Base-by-base conservation (phyloP, 306 rosid species). In the Begonia masoniana region DNA sequence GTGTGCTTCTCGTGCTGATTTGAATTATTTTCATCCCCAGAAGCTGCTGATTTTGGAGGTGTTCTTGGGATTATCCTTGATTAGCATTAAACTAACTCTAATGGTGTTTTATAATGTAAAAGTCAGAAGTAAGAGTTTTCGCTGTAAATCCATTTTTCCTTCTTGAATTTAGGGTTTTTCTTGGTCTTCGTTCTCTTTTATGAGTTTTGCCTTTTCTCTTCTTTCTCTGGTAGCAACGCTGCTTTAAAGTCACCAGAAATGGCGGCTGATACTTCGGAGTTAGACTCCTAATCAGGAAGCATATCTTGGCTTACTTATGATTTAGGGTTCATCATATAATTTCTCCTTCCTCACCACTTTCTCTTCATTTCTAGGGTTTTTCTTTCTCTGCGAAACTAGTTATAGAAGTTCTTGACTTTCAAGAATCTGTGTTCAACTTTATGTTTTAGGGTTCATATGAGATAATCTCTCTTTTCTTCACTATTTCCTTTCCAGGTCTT, bases 261-360 rank as follows among this genome's bases (percentile, higher is more conserved):
- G 76, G 70, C 79, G 96, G 99, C 96, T 83, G 68, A 92, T 59
- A 88, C 94, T 78, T 83, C 99, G 96, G 99, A 67, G 71, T 54
- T 62, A 68, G 76, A 81, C 72, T 81, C 94, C 99, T 71, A 59
- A 47, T 36, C 59, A 68, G 86, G 93, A 71, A 86, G 64, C 96
- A 86, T 77, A 81, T 79, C 79, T 81, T 80, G 64, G 49, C 64
- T 60, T 60, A 31, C 39, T 31, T 15, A 15, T 26, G 42, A 50
- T 49, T 50, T 43, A 51, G 21, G 21, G 42, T 60, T 43, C 43
- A 53, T 3, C 13, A 12, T 39, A 35, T 52, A 15, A 48, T 17
- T 43, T 59, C 63, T 59, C 54, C 16, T 43, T 47, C 12, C 15
- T 15, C 42, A 4, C 5, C 6, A 31, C 59, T 39, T 45, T 21